phyloP scores from a whole-genome alignment of 2,329 filamentous ascomycete genomes.

The Nemania sp. region DNA sequence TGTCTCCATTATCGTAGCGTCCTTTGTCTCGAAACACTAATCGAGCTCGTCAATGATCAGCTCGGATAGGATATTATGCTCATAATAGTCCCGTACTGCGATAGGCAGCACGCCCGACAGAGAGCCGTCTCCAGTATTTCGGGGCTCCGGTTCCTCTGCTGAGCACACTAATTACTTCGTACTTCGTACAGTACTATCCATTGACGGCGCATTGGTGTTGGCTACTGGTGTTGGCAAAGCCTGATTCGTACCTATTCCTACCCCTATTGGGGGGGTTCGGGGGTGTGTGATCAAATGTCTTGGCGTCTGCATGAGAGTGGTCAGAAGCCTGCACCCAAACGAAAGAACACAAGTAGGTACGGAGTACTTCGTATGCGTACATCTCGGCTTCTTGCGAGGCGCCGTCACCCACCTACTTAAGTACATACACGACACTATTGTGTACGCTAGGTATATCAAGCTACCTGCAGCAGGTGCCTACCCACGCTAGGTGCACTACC shows the following conservation, averaged over 20 bases:
- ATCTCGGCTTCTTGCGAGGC: too few species aligned
- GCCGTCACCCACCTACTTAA: background rate
- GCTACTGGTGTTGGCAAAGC: conserved; percentile 1
- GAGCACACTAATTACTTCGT: too few species aligned
- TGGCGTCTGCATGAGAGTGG: conserved; percentile 9
- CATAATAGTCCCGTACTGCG: conserved; percentile 21
- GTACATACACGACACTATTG: background rate
- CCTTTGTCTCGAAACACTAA: conserved; percentile 6
- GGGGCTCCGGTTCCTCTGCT: too few species aligned
- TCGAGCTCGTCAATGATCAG: conserved; percentile 17
- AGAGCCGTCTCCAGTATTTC: conserved; percentile 22
- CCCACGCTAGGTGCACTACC: too few species aligned
- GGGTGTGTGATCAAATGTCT: background rate
- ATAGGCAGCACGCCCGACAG: conserved; percentile 24
- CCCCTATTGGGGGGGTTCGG: background rate
- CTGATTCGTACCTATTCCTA: conserved; percentile 17
- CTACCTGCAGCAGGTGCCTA: too few species aligned
- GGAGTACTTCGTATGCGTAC: too few species aligned
- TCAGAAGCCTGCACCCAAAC: background rate
- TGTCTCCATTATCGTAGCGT: background rate
- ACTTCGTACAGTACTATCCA: too few species aligned
- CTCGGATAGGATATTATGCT: too few species aligned
- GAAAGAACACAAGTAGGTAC: too few species aligned
- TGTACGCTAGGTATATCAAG: background rate
- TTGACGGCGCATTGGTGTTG: conserved; percentile 9